phyloP scores from a whole-genome alignment of 306 rosid genomes.

The Ormosia emarginata region DNA sequence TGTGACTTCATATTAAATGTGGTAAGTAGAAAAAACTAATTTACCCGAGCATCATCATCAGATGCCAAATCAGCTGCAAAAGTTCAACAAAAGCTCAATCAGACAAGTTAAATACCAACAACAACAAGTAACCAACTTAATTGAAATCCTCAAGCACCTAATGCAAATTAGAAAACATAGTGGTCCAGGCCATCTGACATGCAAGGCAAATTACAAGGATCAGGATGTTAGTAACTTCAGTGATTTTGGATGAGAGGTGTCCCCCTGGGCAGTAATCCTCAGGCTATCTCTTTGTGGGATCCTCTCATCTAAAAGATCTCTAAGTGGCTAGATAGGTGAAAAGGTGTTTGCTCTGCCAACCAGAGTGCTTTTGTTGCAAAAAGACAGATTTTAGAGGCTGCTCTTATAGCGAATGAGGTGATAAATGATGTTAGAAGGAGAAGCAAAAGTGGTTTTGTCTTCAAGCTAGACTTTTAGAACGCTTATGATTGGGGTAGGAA shows the following conservation, averaged over 20 bases:
- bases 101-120: conserved; percentile 13
- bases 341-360: background rate
- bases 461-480: background rate
- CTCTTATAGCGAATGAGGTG: background rate
- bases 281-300: background rate
- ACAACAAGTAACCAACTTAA: background rate
- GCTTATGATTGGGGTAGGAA: background rate
- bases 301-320: background rate
- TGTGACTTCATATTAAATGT: conserved; percentile 5
- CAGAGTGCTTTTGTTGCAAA: background rate
- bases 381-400: background rate
- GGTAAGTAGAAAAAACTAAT: background rate
- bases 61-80: conserved; percentile 67
- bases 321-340: background rate
- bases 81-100: conserved; percentile 20
- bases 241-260: background rate
- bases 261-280: background rate
- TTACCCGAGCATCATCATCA: conserved; percentile 58
- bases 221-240: background rate
- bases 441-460: background rate
- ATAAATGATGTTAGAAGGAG: background rate
- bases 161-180: background rate
- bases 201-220: background rate
- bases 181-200: background rate
- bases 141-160: background rate